Percentiles rank a stretch among this genome's conserved stretches.
Conservation (phyloP, 345 rosid species). For the Eucalyptus urophylla region DNA sequence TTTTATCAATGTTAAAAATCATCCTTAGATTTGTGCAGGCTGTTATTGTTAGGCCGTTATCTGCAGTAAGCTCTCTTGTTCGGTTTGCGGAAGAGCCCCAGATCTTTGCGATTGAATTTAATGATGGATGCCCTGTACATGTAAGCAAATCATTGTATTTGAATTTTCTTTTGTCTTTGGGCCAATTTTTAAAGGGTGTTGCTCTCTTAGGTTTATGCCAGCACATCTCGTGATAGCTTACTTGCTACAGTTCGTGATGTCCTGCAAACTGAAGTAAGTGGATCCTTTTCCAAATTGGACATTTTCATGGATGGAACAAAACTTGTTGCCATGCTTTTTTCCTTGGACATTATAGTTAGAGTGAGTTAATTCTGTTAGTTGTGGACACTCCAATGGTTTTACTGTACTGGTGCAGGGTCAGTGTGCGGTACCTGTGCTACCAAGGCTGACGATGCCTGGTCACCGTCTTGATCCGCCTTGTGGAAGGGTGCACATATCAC, state of each 20-base stretch:
- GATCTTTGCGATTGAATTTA: constrained; percentile 95
- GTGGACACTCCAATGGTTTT: not conserved
- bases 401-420: constrained; percentile 50
- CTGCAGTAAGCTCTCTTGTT: constrained; percentile 81
- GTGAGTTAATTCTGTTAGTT: not conserved
- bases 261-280: constrained; percentile 91
- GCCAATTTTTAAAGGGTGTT: constrained; percentile 6
- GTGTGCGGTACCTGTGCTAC: constrained; percentile 71
- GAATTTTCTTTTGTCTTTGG: not conserved
- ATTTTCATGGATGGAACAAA: not conserved
- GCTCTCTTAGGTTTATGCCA: constrained; percentile 63
- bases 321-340: not conserved
- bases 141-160: constrained; percentile 33
- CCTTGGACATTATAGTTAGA: not conserved
- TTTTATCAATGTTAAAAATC: constrained; percentile 39
- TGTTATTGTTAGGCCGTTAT: constrained; percentile 86
- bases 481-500: constrained; percentile 66
- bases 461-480: constrained; percentile 98
- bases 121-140: constrained; percentile 93
- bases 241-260: constrained; percentile 97
- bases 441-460: constrained; percentile 99
- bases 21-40: constrained; percentile 97
- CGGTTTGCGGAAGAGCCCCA: constrained; percentile 99
- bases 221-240: constrained; percentile 92
- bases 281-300: not conserved